Conservation (phyloP, 2,329 filamentous ascomycete species). For the Sclerotinia nivalis region DNA sequence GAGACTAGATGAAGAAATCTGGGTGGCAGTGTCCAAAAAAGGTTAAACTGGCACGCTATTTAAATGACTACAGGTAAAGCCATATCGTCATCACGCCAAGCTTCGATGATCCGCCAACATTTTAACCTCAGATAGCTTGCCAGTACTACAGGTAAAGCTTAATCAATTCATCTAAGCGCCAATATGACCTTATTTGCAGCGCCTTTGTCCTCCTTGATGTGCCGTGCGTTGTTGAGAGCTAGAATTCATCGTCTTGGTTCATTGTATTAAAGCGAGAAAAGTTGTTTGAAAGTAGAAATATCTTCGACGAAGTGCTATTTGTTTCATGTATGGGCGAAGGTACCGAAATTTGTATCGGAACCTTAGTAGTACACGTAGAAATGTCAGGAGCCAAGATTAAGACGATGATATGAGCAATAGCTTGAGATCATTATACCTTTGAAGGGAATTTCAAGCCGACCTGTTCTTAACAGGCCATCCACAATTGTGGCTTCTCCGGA, state of each 20-base stretch:
- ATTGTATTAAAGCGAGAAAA: background rate
- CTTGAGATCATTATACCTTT: background rate
- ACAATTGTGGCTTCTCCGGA: background rate
- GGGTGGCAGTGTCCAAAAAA: background rate
- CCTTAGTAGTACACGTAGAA: background rate
- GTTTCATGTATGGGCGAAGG: background rate
- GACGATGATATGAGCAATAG: background rate
- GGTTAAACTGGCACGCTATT: background rate
- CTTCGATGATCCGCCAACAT: background rate
- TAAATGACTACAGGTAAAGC: background rate
- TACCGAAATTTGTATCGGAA: background rate
- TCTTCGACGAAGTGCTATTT: background rate
- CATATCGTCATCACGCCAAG: slow-evolving; percentile 4
- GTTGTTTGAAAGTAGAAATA: background rate
- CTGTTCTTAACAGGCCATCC: background rate
- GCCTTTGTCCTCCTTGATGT: background rate
- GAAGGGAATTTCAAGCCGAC: background rate
- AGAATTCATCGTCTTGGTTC: background rate
- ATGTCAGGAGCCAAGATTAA: background rate
- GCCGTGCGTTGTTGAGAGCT: background rate
- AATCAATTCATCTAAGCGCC: background rate
- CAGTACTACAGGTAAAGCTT: background rate
- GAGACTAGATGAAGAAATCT: background rate
- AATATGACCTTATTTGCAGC: background rate
- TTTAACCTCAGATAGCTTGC: background rate